Evolutionary conservation across 2,329 filamentous ascomycete species (phyloP).

Genomic region (Verticillium dahliae): DNA sequence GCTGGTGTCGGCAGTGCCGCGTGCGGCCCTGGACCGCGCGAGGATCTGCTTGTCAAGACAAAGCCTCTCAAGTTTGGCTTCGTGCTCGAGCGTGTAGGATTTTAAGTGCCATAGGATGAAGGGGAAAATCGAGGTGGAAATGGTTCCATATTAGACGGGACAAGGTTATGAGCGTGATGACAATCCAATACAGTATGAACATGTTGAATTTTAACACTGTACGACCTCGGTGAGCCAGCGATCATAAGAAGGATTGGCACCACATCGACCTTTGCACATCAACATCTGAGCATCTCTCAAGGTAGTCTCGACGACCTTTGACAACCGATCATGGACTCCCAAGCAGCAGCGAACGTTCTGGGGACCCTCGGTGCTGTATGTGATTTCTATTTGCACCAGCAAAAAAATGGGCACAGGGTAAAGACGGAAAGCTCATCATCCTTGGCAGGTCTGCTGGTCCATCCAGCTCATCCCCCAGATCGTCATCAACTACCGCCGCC

Average conservation of each 20-base stretch:
- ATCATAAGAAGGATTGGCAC: too few species aligned
- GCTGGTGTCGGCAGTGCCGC: slow-evolving; percentile 42
- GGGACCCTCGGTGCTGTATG: slow-evolving; percentile 53
- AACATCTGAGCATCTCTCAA: not conserved
- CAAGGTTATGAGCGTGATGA: too few species aligned
- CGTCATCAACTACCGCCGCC: slow-evolving; percentile 58
- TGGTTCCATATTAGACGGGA: too few species aligned
- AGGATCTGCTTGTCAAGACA: slow-evolving; percentile 35
- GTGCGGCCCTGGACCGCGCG: slow-evolving; percentile 39
- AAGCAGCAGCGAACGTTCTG: slow-evolving; percentile 49
- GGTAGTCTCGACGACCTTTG: not conserved
- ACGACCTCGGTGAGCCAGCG: too few species aligned
- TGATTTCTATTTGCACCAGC: not conserved
- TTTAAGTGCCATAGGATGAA: not conserved
- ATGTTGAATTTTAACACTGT: not conserved
- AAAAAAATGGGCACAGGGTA: not conserved
- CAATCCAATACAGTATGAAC: too few species aligned
- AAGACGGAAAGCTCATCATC: slow-evolving; percentile 3
- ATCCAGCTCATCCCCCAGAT: slow-evolving; percentile 64
- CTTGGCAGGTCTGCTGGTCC: slow-evolving; percentile 52
- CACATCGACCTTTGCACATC: too few species aligned
- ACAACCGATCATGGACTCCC: slow-evolving; percentile 40
- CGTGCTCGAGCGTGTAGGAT: slow-evolving; percentile 24
- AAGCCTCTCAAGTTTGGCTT: slow-evolving; percentile 35
- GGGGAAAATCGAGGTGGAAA: not conserved